phyloP scores from a whole-genome alignment of 345 rosid genomes.

The Gossypium mustelinum region DNA sequence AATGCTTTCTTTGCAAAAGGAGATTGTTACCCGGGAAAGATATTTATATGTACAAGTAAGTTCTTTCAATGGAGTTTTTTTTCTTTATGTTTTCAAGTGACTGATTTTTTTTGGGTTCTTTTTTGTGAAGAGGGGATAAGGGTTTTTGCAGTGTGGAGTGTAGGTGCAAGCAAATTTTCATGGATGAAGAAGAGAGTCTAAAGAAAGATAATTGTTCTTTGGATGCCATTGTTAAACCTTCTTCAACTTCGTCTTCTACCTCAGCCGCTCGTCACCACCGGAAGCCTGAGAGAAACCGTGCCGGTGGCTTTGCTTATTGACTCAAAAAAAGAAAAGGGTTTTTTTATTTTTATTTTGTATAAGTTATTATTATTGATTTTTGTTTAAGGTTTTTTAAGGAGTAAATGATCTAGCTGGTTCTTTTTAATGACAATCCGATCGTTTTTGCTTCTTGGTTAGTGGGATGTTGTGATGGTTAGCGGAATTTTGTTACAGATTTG shows the following conservation, averaged over 20 bases:
- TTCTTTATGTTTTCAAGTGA: neutral
- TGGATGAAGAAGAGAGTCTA: constrained; percentile 69
- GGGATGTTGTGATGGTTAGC: neutral
- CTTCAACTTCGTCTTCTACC: constrained; percentile 22
- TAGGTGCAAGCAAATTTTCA: constrained; percentile 73
- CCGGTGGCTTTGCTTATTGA: constrained; percentile 48
- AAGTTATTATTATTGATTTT: neutral
- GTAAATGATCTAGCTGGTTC: neutral
- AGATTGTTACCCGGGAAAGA: constrained; percentile 65
- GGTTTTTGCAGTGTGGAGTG: constrained; percentile 91
- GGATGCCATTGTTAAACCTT: constrained; percentile 31
- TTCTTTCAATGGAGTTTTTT: neutral
- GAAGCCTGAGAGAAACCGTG: constrained; percentile 42
- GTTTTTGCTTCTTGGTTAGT: neutral
- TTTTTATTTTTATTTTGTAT: neutral
- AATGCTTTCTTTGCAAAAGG: constrained; percentile 65
- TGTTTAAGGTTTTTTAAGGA: too few relatives aligned
- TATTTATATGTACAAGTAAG: constrained; percentile 97
- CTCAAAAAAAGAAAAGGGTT: neutral
- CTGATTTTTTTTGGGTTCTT: neutral
- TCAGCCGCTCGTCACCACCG: constrained; percentile 34
- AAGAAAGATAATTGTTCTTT: constrained; percentile 42
- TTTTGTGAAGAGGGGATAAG: constrained; percentile 55
- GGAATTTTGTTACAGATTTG: neutral
- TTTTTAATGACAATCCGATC: neutral